Evolutionary conservation across 23 red algal genomes (phyloP).

Genomic region (Pyropia yezoensis): DNA sequence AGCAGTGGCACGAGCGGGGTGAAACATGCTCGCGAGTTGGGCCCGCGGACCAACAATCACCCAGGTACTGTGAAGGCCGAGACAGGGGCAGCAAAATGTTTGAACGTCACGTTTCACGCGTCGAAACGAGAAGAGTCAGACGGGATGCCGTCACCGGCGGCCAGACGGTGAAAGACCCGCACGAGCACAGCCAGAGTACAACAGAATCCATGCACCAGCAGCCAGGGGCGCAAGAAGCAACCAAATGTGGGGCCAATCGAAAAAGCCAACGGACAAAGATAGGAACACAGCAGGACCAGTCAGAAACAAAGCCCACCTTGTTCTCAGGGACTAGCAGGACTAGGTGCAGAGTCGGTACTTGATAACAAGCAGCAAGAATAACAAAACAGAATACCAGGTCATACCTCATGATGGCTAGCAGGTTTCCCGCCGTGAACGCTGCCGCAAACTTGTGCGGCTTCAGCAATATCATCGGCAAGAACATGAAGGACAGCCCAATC

Average conservation of each 20-base stretch:
- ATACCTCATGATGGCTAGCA: conserved; percentile 50
- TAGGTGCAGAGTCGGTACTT: no score
- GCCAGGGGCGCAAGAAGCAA: no score
- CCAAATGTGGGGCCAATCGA: no score
- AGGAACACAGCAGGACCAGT: no score
- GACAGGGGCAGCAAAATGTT: no score
- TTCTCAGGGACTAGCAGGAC: background rate
- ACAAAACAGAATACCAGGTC: background rate
- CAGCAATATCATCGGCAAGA: conserved; percentile 61
- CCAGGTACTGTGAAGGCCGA: conserved; percentile 19
- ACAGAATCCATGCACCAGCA: background rate
- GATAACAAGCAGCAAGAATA: background rate
- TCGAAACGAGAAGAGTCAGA: no score
- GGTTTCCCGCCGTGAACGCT: conserved; percentile 71
- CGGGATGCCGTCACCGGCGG: background rate
- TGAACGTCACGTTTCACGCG: no score
- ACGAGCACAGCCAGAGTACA: background rate
- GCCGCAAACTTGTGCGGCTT: conserved; percentile 77
- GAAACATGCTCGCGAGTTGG: conserved; percentile 76
- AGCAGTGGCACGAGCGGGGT: conserved; percentile 61
- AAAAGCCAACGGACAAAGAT: no score
- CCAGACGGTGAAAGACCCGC: background rate
- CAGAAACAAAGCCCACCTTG: no score
- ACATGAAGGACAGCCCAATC: conserved; percentile 51
- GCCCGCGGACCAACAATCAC: conserved; percentile 69